Base-by-base conservation (phyloP, 805 yeast genomes). In the Schwanniomyces polymorphus region DNA sequence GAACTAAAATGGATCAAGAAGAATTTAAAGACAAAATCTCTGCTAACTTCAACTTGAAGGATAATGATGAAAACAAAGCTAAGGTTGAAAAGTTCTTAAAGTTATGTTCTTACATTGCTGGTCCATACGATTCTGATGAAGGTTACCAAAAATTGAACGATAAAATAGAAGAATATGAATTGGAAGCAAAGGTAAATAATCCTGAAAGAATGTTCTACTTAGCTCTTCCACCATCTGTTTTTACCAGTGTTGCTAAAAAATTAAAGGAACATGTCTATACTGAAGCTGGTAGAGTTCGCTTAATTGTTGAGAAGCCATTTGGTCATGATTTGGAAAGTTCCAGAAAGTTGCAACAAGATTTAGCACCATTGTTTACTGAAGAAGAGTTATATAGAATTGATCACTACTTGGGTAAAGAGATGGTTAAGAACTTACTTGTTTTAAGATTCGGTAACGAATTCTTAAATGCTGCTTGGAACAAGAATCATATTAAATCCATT, bases 381-480 rank as follows among this genome's bases (percentile, higher is more conserved):
- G 91, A 86, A 4, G 98, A 94, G 74, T 75, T 92, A 42, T 94
- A 80, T 77, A 85, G 99, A 76, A 94, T 94, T 59, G 99, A 94
- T 72, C 99, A 94, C 72, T 94, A 94, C 67, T 78, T 94, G 59
- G 99, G 99, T 56, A 94, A 94, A 74, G 99, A 94, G 74, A 84
- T 94, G 91, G 98, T 94, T 47, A 94, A 92, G 78, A 94, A 92
- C 75, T 76, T 94, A 61, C 71, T 90, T 49, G 90, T 91, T 29
- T 75, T 91, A 60, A 82, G 99, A 63, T 94, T 94, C 62, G 96
- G 96, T 57, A 94, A 94, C 72, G 85, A 85, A 63, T 81, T 92
- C 67, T 76, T 94, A 63, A 81, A 81, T 61, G 89, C 96, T n/a
- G 81, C 87, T 46, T 94, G 97, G 97, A 86, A 87, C 74, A 84